phyloP scores from a whole-genome alignment of 352 stramenopile species.

The Pythium coloratum region DNA sequence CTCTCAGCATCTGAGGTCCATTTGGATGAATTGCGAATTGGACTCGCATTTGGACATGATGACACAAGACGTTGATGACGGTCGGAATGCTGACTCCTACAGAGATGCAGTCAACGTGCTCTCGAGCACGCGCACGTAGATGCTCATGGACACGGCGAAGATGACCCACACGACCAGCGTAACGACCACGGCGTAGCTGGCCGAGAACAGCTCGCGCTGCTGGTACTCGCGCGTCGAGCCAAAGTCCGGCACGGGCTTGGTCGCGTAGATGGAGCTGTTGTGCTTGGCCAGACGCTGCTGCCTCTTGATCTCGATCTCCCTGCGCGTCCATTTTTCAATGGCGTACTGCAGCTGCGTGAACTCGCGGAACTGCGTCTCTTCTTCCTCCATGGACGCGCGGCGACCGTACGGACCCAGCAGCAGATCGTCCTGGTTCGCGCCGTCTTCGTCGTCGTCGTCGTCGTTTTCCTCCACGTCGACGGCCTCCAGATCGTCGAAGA shows the following conservation, averaged over 20 bases:
- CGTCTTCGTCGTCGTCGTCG: constrained; percentile 41
- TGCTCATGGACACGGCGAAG: constrained; percentile 22
- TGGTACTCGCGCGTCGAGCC: constrained; percentile 44
- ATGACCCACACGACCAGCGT: constrained; percentile 55
- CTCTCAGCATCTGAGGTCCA: not conserved
- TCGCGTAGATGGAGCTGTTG: constrained; percentile 32
- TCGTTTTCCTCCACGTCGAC: constrained; percentile 35
- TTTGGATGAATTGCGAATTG: not conserved
- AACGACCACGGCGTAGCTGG: constrained; percentile 44
- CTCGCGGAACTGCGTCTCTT: constrained; percentile 49
- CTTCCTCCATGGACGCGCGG: constrained; percentile 53
- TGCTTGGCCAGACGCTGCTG: constrained; percentile 39
- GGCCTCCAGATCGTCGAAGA: constrained; percentile 37
- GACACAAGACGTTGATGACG: not conserved
- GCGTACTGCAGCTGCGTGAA: constrained; percentile 55
- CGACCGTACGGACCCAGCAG: constrained; percentile 35
- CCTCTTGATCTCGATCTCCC: constrained; percentile 44
- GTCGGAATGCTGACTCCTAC: constrained; percentile 3
- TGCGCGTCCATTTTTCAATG: constrained; percentile 48
- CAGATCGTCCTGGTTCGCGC: constrained; percentile 41
- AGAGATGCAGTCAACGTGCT: not conserved
- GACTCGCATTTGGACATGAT: not conserved
- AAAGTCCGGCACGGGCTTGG: constrained; percentile 36
- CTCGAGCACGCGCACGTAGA: constrained; percentile 9
- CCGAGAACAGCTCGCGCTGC: constrained; percentile 41